Percentiles rank a stretch among this genome's conserved stretches.
phyloP scores from a whole-genome alignment of 345 rosid genomes.

The Passiflora organensis region DNA sequence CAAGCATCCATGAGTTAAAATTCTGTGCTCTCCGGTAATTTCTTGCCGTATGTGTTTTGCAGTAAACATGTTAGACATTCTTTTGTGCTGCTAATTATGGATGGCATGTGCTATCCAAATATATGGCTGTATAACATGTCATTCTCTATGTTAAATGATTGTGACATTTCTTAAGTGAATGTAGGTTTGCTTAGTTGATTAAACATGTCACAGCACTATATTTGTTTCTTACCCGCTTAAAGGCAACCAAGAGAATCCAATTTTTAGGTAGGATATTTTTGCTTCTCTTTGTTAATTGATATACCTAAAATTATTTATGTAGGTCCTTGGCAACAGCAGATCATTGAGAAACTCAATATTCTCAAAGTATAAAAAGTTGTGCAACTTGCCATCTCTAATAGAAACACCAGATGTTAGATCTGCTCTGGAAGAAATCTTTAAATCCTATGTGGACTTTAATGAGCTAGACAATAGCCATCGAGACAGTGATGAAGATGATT shows the following conservation, averaged over 20 bases:
- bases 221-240: not conserved
- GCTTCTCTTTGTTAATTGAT: not conserved
- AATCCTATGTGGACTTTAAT: conserved; percentile 35
- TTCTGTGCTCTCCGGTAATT: too few species aligned
- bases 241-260: not conserved
- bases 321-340: conserved; percentile 59
- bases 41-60: too few species aligned
- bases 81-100: too few species aligned
- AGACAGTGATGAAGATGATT: conserved; percentile 59
- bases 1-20: too few species aligned
- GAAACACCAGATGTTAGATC: conserved; percentile 40
- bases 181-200: not conserved
- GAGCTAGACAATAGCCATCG: conserved; percentile 43
- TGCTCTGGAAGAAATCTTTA: conserved; percentile 53
- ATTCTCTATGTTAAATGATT: not conserved
- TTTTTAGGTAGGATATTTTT: not conserved
- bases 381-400: conserved; percentile 42
- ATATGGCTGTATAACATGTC: not conserved
- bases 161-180: not conserved
- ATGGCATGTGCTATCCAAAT: too few species aligned
- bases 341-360: conserved; percentile 66
- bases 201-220: not conserved
- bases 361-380: conserved; percentile 51
- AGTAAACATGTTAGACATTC: too few species aligned
- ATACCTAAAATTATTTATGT: conserved; percentile 19